Evolutionary conservation across 2,329 filamentous ascomycete species (phyloP).

Genomic region (Exophiala sp.): DNA sequence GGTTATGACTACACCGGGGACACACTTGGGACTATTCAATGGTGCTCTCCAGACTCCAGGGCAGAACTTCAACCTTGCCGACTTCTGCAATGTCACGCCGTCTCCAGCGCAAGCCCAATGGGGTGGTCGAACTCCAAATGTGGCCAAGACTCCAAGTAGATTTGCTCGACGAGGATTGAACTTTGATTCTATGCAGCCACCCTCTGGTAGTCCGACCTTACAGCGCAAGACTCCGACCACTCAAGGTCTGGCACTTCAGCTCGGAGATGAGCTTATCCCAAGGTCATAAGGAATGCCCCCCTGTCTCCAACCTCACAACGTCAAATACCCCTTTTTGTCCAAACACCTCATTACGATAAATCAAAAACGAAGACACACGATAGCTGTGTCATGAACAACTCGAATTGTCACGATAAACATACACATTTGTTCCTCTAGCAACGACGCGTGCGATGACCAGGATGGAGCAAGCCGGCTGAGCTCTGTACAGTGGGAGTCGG

Average conservation of each 20-base stretch:
- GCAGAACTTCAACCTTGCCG: constrained; percentile 84
- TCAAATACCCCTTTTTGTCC: background rate
- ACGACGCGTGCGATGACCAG: constrained; percentile 11
- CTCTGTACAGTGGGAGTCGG: background rate
- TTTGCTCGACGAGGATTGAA: constrained; percentile 71
- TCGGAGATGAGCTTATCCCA: constrained; percentile 55
- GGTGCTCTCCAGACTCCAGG: constrained; percentile 75
- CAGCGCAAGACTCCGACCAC: constrained; percentile 22
- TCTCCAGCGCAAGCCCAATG: constrained; percentile 86
- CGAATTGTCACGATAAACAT: constrained; percentile 23
- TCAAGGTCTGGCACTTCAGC: constrained; percentile 55
- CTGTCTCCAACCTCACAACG: background rate
- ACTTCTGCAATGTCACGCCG: constrained; percentile 96
- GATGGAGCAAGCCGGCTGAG: constrained; percentile 8
- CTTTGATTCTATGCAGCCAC: constrained; percentile 67
- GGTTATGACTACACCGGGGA: constrained; percentile 54
- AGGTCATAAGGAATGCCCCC: constrained; percentile 13
- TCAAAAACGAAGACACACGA: constrained; percentile 11
- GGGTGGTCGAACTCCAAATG: constrained; percentile 53
- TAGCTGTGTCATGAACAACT: constrained; percentile 18
- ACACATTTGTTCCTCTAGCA: constrained; percentile 7
- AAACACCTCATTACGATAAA: constrained; percentile 13
- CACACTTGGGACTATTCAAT: constrained; percentile 64
- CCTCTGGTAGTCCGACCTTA: constrained; percentile 32
- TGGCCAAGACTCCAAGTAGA: constrained; percentile 64